A percentile compares a stretch with the other conserved stretches of the same genome.
Conservation (phyloP, 148 eudicot genomes). For the Linanthus parryae region DNA sequence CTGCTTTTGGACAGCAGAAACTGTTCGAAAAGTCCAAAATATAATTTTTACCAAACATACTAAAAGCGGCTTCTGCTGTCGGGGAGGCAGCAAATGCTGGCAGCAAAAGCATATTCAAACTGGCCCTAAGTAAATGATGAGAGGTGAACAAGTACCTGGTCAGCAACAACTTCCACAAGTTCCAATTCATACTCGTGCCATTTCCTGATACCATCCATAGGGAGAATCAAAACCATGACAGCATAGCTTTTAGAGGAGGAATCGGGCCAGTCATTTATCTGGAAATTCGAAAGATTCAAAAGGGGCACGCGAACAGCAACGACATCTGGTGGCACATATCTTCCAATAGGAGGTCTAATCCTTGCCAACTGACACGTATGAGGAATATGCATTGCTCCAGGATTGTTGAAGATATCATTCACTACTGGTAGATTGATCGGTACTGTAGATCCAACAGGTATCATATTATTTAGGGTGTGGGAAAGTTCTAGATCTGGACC, state of each 20-base stretch:
- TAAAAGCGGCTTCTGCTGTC: too few species aligned
- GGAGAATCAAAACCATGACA: conserved; percentile 93
- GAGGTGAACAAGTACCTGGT: conserved; percentile 48
- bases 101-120: too few species aligned
- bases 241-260: conserved; percentile 89
- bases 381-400: conserved; percentile 70
- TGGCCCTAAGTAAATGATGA: neutral
- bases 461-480: conserved; percentile 84
- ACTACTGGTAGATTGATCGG: conserved; percentile 85
- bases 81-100: too few species aligned
- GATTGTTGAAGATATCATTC: conserved; percentile 71
- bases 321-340: conserved; percentile 84
- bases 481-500: conserved; percentile 90
- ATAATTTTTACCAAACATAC: too few species aligned
- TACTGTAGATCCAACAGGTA: conserved; percentile 80
- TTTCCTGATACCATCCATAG: conserved; percentile 86
- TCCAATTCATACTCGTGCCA: conserved; percentile 96
- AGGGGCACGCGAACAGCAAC: conserved; percentile 97
- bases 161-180: conserved; percentile 98
- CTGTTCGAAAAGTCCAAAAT: too few species aligned
- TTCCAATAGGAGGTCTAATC: conserved; percentile 56
- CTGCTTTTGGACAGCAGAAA: too few species aligned
- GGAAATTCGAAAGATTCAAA: conserved; percentile 78
- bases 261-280: conserved; percentile 96
- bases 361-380: conserved; percentile 85